Percentiles rank a stretch among this genome's conserved stretches.
Conservation (phyloP, 805 yeast genomes). For the Soucietia sequanensis region DNA sequence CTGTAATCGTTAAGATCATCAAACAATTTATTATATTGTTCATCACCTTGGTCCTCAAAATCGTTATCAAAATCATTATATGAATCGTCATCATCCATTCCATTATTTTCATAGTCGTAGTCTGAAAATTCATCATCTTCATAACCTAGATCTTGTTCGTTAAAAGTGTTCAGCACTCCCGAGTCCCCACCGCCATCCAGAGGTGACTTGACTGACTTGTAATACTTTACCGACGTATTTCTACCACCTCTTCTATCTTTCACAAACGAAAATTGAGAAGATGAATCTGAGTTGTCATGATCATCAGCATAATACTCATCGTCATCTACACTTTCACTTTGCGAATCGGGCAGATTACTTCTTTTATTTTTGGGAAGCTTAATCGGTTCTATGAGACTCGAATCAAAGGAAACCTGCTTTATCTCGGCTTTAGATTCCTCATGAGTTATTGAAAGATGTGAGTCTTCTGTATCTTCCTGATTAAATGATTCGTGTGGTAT, state of each 20-base stretch:
- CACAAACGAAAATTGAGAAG: constrained; percentile 43
- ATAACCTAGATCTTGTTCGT: constrained; percentile 27
- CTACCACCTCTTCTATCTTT: constrained; percentile 41
- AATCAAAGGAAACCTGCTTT: too few species aligned
- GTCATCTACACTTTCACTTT: background rate
- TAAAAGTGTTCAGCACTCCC: constrained; percentile 18
- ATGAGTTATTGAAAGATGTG: too few species aligned
- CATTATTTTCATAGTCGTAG: constrained; percentile 45
- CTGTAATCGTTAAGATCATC: constrained; percentile 11
- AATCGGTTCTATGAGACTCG: too few species aligned
- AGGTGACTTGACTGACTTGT: constrained; percentile 24
- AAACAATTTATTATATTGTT: constrained; percentile 13
- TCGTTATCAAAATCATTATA: constrained; percentile 11
- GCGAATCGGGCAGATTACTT: background rate
- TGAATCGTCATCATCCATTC: constrained; percentile 33
- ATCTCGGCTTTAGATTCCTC: too few species aligned
- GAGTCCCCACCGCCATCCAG: background rate
- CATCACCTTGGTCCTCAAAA: constrained; percentile 10
- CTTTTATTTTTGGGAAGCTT: too few species aligned
- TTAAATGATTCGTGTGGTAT: too few species aligned
- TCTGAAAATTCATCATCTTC: constrained; percentile 34
- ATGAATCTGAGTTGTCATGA: constrained; percentile 17
- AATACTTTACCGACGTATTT: constrained; percentile 44
- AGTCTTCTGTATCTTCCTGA: too few species aligned
- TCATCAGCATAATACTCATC: constrained; percentile 4